A percentile compares a stretch with the other conserved stretches of the same genome.
Evolutionary conservation across 106 monocot genomes (phyloP).

Genomic region (Cymbidium sinense): DNA sequence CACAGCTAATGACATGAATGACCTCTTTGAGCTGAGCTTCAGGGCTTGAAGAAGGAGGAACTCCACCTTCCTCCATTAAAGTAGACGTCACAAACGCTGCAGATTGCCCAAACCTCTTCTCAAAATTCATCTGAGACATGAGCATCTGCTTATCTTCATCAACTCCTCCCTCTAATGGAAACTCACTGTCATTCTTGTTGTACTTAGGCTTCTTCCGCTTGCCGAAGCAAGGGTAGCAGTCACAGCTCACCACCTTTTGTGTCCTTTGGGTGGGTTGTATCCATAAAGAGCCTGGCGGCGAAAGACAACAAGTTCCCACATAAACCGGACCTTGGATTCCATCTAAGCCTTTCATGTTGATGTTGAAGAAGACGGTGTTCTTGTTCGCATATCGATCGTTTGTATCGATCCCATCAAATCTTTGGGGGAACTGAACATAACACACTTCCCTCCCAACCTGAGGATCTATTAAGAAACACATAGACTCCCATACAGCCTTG

Average conservation of each 20-base stretch:
- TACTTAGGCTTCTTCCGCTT: slow-evolving; percentile 59
- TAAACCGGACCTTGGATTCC: too few species aligned
- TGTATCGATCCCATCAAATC: slow-evolving; percentile 86
- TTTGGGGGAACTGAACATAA: slow-evolving; percentile 81
- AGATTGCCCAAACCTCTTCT: too few species aligned
- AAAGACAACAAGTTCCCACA: slow-evolving; percentile 89
- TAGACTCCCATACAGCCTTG: too few species aligned
- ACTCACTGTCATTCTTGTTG: slow-evolving; percentile 21
- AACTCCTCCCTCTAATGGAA: slow-evolving; percentile 20
- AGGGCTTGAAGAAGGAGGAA: too few species aligned
- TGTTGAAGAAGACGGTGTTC: slow-evolving; percentile 91
- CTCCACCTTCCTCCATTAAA: too few species aligned
- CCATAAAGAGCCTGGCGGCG: slow-evolving; percentile 87
- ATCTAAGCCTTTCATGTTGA: too few species aligned
- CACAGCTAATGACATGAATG: slow-evolving; percentile 97
- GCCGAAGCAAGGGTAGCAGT: slow-evolving; percentile 90
- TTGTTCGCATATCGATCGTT: slow-evolving; percentile 88
- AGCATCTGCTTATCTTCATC: slow-evolving; percentile 66
- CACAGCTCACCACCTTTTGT: slow-evolving; percentile 88
- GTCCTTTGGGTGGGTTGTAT: too few species aligned
- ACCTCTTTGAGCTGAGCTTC: too few species aligned
- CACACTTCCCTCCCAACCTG: too few species aligned
- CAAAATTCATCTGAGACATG: slow-evolving; percentile 82
- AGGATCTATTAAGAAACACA: slow-evolving; percentile 97
- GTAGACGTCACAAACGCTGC: too few species aligned